A percentile compares a stretch with the other conserved stretches of the same genome.
Conservation (phyloP, 306 rosid species). For the Arachis stenosperma region DNA sequence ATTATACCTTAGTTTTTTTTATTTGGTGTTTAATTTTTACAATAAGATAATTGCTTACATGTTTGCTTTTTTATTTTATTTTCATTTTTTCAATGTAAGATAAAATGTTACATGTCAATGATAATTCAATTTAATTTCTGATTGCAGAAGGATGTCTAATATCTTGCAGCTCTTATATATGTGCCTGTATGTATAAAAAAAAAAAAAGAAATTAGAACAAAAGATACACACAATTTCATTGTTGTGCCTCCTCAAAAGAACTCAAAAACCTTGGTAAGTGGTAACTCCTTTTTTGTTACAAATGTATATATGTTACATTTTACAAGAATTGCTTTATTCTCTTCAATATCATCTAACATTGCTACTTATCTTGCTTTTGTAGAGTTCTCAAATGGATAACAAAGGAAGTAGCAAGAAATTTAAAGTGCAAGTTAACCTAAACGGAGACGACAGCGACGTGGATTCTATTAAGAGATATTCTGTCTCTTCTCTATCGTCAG, state of each 20-base stretch:
- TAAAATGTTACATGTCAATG: conserved; percentile 16
- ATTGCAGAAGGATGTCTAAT: conserved; percentile 18
- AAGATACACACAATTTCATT: neutral
- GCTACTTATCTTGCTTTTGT: conserved; percentile 25
- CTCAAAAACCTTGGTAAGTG: conserved; percentile 15
- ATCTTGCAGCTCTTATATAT: conserved; percentile 2
- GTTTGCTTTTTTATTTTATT: neutral
- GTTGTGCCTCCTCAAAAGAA: neutral
- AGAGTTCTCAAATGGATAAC: conserved; percentile 26
- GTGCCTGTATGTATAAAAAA: neutral
- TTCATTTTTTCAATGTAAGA: conserved; percentile 6
- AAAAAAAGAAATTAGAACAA: no score
- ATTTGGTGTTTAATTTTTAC: conserved; percentile 6
- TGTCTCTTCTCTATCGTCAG: conserved; percentile 38
- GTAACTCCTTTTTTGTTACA: neutral
- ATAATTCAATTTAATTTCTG: conserved; percentile 25
- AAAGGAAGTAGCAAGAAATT: conserved; percentile 42
- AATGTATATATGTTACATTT: neutral
- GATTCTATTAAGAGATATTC: conserved; percentile 12
- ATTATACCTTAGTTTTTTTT: neutral
- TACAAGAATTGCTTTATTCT: neutral
- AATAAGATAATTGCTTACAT: neutral
- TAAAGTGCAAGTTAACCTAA: conserved; percentile 51
- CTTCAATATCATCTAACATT: conserved; percentile 15
- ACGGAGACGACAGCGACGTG: conserved; percentile 10